Conservation (phyloP, 2,329 filamentous ascomycete species). For the Aspergillus quadrilineatus region DNA sequence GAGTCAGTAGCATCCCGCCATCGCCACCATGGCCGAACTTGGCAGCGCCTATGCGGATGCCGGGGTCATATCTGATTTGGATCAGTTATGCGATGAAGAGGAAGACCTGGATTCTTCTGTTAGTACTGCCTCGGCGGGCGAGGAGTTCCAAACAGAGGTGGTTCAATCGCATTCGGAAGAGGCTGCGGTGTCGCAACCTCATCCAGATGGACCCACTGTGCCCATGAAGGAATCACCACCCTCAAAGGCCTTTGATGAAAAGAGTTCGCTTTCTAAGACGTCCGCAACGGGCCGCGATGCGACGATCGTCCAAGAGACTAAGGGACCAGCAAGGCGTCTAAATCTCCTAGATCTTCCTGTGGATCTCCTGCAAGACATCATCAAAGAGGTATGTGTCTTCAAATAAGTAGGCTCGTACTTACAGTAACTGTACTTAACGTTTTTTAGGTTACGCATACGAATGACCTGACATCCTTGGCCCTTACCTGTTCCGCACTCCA, state of each 20-base stretch:
- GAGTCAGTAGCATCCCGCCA: constrained; percentile 10
- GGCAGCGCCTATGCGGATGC: constrained; percentile 25
- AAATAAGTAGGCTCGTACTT: background rate
- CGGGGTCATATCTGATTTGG: constrained; percentile 25
- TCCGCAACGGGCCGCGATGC: constrained; percentile 3
- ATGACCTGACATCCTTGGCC: constrained; percentile 75
- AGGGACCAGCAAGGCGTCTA: constrained; percentile 52
- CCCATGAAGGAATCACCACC: background rate
- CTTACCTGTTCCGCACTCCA: constrained; percentile 77
- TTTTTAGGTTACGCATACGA: constrained; percentile 71
- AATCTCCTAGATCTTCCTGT: constrained; percentile 72
- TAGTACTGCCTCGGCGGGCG: constrained; percentile 25
- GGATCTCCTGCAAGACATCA: constrained; percentile 74
- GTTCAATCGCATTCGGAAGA: constrained; percentile 11
- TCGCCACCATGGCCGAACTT: constrained; percentile 26
- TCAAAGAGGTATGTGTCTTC: constrained; percentile 64
- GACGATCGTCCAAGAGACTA: background rate
- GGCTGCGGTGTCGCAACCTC: background rate
- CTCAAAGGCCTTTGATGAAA: background rate
- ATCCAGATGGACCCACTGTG: background rate
- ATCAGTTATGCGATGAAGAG: constrained; percentile 31
- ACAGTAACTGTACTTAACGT: background rate
- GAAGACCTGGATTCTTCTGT: constrained; percentile 30
- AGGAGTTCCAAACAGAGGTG: constrained; percentile 17
- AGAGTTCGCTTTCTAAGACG: background rate